phyloP scores from a whole-genome alignment of 1,139 yeast genomes.

The Nakaseomyces sp. region DNA sequence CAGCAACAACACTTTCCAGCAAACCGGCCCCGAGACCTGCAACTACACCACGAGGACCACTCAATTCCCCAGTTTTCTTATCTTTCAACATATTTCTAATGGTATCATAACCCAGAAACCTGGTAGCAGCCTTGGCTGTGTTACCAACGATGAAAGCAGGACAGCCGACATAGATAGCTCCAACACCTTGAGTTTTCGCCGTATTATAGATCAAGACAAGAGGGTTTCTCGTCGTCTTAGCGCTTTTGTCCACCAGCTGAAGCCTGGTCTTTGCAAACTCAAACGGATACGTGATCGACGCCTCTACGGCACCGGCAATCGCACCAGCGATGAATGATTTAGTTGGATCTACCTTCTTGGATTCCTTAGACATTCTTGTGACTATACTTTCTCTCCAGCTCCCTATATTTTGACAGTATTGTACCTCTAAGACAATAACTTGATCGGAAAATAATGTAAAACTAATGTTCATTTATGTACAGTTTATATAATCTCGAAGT shows the following conservation, averaged over 20 bases:
- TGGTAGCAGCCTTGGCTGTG: slow-evolving; percentile 88
- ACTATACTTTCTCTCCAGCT: no score
- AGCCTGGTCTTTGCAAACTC: slow-evolving; percentile 93
- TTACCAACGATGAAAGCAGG: slow-evolving; percentile 95
- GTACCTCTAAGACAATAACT: no score
- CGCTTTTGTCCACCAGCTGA: slow-evolving; percentile 67
- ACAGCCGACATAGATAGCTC: slow-evolving; percentile 87
- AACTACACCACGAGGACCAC: slow-evolving; percentile 82
- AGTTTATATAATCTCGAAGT: not conserved
- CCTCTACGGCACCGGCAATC: slow-evolving; percentile 90
- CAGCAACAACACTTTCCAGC: slow-evolving; percentile 83
- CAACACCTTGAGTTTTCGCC: slow-evolving; percentile 69
- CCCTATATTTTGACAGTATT: no score
- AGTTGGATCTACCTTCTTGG: slow-evolving; percentile 41
- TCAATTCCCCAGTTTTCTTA: slow-evolving; percentile 65
- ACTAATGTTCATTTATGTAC: no score
- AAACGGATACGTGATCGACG: slow-evolving; percentile 84
- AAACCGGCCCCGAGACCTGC: slow-evolving; percentile 98
- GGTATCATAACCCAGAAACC: slow-evolving; percentile 87
- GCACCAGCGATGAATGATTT: slow-evolving; percentile 90
- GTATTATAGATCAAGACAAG: slow-evolving; percentile 65
- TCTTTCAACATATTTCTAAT: slow-evolving; percentile 73
- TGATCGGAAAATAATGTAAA: no score
- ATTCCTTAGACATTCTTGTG: slow-evolving; percentile 1
- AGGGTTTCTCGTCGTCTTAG: slow-evolving; percentile 73